Percentiles rank a stretch among this genome's conserved stretches.
These are phyloP conservation scores for Pseudogymnoascus sp. DNA, from an alignment of 2,329 filamentous ascomycete genomes.

Conservation along the genomic window DNA sequence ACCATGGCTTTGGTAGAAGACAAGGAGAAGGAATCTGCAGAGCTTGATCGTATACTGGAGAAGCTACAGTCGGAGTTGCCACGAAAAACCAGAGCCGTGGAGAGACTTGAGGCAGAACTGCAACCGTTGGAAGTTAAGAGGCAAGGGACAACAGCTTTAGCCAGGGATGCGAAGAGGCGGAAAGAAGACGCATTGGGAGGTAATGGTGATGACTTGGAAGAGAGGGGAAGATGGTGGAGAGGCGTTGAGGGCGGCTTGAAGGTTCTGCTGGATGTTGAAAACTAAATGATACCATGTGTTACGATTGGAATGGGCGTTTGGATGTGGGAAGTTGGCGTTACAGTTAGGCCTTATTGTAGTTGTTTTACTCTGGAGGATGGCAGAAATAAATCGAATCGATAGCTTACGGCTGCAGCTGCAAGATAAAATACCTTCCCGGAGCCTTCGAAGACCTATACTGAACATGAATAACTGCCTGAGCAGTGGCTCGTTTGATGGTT, in stretches of 20 bases:
- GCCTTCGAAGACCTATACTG: not conserved
- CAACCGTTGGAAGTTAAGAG: conserved; percentile 61
- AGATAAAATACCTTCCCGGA: not conserved
- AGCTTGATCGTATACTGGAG: conserved; percentile 58
- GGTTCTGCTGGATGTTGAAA: conserved; percentile 53
- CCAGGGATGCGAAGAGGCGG: conserved; percentile 62
- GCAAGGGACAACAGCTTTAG: conserved; percentile 56
- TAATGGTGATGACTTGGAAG: conserved; percentile 66
- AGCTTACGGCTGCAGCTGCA: not conserved
- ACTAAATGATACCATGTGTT: conserved; percentile 20
- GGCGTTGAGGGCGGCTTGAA: conserved; percentile 58
- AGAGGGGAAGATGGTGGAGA: conserved; percentile 67
- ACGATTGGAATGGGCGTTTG: conserved; percentile 7
- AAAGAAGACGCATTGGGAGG: conserved; percentile 60
- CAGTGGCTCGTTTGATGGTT: not conserved
- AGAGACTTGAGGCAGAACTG: conserved; percentile 61
- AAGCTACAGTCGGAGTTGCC: conserved; percentile 54
- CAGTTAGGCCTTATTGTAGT: not conserved
- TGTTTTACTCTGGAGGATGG: not conserved
- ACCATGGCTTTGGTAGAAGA: conserved; percentile 47
- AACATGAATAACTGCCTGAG: not conserved
- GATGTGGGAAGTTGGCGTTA: not conserved
- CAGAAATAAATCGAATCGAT: not conserved
- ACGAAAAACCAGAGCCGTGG: conserved; percentile 59
- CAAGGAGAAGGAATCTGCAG: conserved; percentile 44